Conservation (phyloP, 1,284 basidiomycete species). For the Vanrija humicola region DNA sequence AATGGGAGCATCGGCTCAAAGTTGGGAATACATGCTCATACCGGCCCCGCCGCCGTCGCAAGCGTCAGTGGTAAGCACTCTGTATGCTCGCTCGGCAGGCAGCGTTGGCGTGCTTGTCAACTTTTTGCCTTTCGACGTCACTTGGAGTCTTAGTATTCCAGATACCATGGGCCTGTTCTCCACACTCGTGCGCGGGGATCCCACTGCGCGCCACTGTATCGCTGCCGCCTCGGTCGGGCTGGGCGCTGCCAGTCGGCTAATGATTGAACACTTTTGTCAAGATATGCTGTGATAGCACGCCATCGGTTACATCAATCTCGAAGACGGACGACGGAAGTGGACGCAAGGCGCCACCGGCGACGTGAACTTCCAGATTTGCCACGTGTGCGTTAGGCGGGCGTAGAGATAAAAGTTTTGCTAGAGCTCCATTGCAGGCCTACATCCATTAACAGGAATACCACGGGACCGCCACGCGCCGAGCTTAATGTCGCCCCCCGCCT, state of each 20-base stretch:
- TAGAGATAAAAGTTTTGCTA: no score
- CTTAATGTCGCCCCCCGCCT: no score
- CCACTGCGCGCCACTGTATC: no score
- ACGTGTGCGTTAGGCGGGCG: not conserved
- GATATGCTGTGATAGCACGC: conserved; percentile 5
- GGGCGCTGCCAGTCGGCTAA: no score
- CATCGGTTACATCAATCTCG: not conserved
- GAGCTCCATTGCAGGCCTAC: no score
- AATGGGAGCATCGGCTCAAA: not conserved
- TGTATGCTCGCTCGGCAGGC: not conserved
- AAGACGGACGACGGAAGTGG: not conserved
- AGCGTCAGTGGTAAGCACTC: not conserved
- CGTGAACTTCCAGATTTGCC: not conserved
- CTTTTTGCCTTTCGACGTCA: conserved; percentile 3
- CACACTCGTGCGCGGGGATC: not conserved
- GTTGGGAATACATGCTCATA: no score
- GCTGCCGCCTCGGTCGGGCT: no score
- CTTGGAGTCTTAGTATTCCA: not conserved
- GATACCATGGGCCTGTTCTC: not conserved
- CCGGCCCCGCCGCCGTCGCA: no score
- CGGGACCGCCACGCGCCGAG: no score
- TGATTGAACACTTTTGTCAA: not conserved
- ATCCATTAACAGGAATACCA: no score
- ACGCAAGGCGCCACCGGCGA: no score
- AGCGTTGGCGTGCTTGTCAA: conserved; percentile 2